These are phyloP conservation scores for Fusarium azukiicola DNA, from an alignment of 2,329 filamentous ascomycete genomes.

Conservation along the genomic window DNA sequence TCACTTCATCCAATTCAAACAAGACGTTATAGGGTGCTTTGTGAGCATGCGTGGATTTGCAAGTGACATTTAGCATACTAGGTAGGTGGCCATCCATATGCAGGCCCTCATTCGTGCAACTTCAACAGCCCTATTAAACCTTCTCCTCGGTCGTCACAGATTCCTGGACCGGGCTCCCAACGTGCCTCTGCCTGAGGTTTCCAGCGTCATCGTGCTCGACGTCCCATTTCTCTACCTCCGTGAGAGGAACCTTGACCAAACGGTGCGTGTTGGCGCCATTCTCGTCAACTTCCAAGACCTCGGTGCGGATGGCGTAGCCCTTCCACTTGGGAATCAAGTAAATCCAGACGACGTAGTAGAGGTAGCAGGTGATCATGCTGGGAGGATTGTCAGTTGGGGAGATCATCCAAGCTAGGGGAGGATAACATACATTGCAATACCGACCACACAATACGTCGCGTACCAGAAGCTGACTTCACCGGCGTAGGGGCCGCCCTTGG, in stretches of 20 bases:
- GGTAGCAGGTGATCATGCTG: constrained; percentile 72
- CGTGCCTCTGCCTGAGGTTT: constrained; percentile 22
- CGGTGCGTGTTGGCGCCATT: constrained; percentile 67
- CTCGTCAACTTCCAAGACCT: constrained; percentile 68
- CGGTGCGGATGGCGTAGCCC: constrained; percentile 77
- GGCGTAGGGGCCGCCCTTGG: constrained; percentile 76
- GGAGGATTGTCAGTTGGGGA: background rate
- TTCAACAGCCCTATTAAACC: background rate
- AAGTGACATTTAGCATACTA: background rate
- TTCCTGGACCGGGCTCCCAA: background rate
- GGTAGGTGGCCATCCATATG: background rate
- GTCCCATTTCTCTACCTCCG: constrained; percentile 78
- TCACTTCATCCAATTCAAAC: background rate
- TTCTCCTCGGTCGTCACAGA: constrained; percentile 19
- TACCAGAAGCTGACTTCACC: constrained; percentile 89
- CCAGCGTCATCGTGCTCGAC: constrained; percentile 75
- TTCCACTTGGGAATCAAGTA: constrained; percentile 73
- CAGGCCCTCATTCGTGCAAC: no score
- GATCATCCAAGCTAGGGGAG: rapidly evolving
- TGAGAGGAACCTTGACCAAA: constrained; percentile 75
- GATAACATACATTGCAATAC: constrained; percentile 79
- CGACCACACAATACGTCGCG: constrained; percentile 83
- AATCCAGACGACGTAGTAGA: constrained; percentile 82
- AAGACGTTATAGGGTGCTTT: background rate
- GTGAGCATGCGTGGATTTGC: background rate